phyloP scores from a whole-genome alignment of 2,329 filamentous ascomycete species.

The Ascochyta lentis region DNA sequence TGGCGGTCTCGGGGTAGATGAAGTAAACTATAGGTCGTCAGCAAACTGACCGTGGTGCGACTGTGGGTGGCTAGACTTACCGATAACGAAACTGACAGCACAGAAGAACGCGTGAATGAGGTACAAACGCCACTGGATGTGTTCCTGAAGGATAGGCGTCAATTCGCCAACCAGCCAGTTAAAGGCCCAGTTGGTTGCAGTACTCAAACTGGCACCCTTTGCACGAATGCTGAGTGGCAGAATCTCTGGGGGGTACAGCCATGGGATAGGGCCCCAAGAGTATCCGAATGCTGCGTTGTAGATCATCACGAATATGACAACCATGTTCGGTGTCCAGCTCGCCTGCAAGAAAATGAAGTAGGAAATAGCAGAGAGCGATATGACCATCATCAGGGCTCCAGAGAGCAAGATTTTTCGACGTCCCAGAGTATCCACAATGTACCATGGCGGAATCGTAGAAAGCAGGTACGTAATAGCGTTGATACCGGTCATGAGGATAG shows the following conservation, averaged over 20 bases:
- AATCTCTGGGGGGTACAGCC: slow-evolving; percentile 99
- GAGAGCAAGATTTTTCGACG: slow-evolving; percentile 87
- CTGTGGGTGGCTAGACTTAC: slow-evolving; percentile 63
- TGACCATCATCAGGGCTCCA: slow-evolving; percentile 86
- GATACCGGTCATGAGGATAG: slow-evolving; percentile 96
- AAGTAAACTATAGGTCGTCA: slow-evolving; percentile 77
- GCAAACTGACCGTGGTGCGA: slow-evolving; percentile 14
- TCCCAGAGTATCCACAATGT: slow-evolving; percentile 91
- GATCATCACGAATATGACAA: slow-evolving; percentile 95
- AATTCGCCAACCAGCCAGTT: slow-evolving; percentile 97
- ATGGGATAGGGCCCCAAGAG: slow-evolving; percentile 97
- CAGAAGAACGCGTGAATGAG: slow-evolving; percentile 97
- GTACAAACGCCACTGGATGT: slow-evolving; percentile 93
- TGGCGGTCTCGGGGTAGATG: slow-evolving; percentile 95
- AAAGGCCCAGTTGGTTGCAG: slow-evolving; percentile 96
- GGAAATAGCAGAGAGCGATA: slow-evolving; percentile 87
- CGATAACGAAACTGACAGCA: slow-evolving; percentile 91
- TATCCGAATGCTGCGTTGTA: slow-evolving; percentile 98
- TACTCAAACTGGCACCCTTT: slow-evolving; percentile 95
- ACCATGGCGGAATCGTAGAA: slow-evolving; percentile 96
- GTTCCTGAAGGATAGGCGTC: slow-evolving; percentile 90
- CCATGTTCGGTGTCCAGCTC: slow-evolving; percentile 76
- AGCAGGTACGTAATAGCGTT: slow-evolving; percentile 91
- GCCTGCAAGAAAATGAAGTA: slow-evolving; percentile 95
- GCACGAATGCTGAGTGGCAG: slow-evolving; percentile 94